Base-by-base conservation (phyloP, 805 yeast genomes). In the Pichia cabralensis region DNA sequence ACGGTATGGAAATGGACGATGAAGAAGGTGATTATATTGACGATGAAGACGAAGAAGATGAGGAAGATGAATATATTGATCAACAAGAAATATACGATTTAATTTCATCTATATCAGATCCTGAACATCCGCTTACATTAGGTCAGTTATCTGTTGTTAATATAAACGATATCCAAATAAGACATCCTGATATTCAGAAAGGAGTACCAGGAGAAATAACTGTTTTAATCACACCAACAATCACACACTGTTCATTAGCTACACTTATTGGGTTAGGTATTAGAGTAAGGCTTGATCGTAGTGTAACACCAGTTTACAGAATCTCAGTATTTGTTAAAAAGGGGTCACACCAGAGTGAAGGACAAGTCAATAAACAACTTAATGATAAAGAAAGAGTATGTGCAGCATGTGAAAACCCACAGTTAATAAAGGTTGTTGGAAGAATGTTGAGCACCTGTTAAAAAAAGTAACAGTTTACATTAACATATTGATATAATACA, bases 341-440 rank as follows among this genome's bases (percentile, higher is more conserved):
- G 47, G 97, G 97, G 2, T 74, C 94, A 1, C 99, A 92, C 54
- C 96, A 92, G 56, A 82, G 95, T 52, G 98, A 92, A 54, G 73
- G 72, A 45, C 98, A 92, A 53, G 97, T 92, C 16, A 92, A 92
- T 59, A 89, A 89, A 53, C 99, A 92, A 60, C 68, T 92, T 40
- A 92, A 92, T 52, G 99, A 92, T 54, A 92, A 92, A 60, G 99
- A 92, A 59, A 66, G 99, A 42, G 96, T 92, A 0, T 94, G 95
- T 22, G 98, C 98, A 19, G 99, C 99, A 0, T 88, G 97, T 57
- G 98, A 92, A 52, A 92, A 92, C 50, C 95, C 82, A 38, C 98
- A 92, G 61, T 64, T 92, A 28, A 61, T 88, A 26, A 70, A 76
- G 21, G 99, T 92, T n/a, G 81, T 92, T 25, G 80, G 86, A 45